These are phyloP conservation scores for Taiozyma onychis DNA, from an alignment of 1,139 yeast genomes.

Conservation along the genomic window DNA sequence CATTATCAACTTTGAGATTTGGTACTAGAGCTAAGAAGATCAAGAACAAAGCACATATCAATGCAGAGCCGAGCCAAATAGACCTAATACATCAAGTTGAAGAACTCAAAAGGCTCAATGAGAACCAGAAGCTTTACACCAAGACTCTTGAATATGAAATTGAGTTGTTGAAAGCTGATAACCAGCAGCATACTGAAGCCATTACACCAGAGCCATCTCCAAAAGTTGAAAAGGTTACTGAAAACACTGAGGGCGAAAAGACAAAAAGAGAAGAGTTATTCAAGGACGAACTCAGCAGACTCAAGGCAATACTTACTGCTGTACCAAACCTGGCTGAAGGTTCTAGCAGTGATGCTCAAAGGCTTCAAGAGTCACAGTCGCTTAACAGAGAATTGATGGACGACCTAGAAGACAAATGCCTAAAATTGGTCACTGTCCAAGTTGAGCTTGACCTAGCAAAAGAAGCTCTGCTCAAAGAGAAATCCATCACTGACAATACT, in stretches of 20 bases:
- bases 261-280: slow-evolving; percentile 5
- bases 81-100: slow-evolving; percentile 47
- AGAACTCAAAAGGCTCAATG: slow-evolving; percentile 43
- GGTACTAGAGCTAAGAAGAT: slow-evolving; percentile 77
- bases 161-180: slow-evolving; percentile 34
- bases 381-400: slow-evolving; percentile 32
- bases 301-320: slow-evolving; percentile 11
- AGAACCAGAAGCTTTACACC: slow-evolving; percentile 38
- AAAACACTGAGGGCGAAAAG: background rate
- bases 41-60: slow-evolving; percentile 61
- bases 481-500: slow-evolving; percentile 2
- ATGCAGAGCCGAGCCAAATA: slow-evolving; percentile 58
- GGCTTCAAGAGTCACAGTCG: slow-evolving; percentile 22
- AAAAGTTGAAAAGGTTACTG: background rate
- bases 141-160: slow-evolving; percentile 48
- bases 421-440: slow-evolving; percentile 37
- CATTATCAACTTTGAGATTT: slow-evolving; percentile 72
- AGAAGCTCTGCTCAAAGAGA: slow-evolving; percentile 16
- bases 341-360: slow-evolving; percentile 10
- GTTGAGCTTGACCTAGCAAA: slow-evolving; percentile 33
- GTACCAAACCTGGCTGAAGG: slow-evolving; percentile 6
- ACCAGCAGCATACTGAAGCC: slow-evolving; percentile 26
- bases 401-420: slow-evolving; percentile 38
- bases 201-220: slow-evolving; percentile 3
- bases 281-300: slow-evolving; percentile 12